A percentile compares a stretch with the other conserved stretches of the same genome.
These are phyloP conservation scores for Simmondsia chinensis DNA, from an alignment of 148 eudicot genomes.

Conservation along the genomic window DNA sequence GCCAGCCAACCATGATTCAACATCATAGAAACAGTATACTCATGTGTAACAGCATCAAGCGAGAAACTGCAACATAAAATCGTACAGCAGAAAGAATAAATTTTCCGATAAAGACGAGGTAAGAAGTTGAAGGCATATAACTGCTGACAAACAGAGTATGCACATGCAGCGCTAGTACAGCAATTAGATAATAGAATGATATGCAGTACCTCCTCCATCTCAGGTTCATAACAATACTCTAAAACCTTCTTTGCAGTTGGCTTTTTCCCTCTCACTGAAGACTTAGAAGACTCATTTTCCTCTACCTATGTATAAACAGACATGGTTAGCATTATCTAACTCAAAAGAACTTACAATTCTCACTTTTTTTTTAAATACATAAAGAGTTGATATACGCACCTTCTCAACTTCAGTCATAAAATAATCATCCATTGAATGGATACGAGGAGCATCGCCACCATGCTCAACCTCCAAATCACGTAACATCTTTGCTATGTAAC, in stretches of 20 bases:
- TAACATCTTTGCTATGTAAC: slow-evolving; percentile 84
- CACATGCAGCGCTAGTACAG: too few relatives aligned
- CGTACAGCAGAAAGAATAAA: too few relatives aligned
- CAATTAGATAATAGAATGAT: not conserved
- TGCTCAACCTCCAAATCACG: slow-evolving; percentile 95
- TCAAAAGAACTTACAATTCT: too few relatives aligned
- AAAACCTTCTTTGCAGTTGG: slow-evolving; percentile 58
- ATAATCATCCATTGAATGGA: slow-evolving; percentile 98
- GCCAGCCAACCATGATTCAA: too few relatives aligned
- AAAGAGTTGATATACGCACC: slow-evolving; percentile 36
- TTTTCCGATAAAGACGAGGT: too few relatives aligned
- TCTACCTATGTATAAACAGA: slow-evolving; percentile 69
- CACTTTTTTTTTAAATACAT: too few relatives aligned
- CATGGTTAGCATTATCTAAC: too few relatives aligned
- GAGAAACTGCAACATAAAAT: too few relatives aligned
- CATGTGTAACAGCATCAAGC: too few relatives aligned
- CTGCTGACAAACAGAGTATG: too few relatives aligned
- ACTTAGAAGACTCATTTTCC: slow-evolving; percentile 53
- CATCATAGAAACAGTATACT: too few relatives aligned
- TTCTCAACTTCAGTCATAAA: slow-evolving; percentile 98
- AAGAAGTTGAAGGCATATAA: too few relatives aligned
- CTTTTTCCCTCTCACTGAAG: slow-evolving; percentile 60
- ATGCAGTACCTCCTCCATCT: slow-evolving; percentile 87
- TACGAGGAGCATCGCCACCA: slow-evolving; percentile 90
- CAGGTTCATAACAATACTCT: slow-evolving; percentile 98